Percentiles rank a stretch among this genome's conserved stretches.
These are phyloP conservation scores for Trichosporon ovoides DNA, from an alignment of 1,284 basidiomycete genomes.

Conservation along the genomic window DNA sequence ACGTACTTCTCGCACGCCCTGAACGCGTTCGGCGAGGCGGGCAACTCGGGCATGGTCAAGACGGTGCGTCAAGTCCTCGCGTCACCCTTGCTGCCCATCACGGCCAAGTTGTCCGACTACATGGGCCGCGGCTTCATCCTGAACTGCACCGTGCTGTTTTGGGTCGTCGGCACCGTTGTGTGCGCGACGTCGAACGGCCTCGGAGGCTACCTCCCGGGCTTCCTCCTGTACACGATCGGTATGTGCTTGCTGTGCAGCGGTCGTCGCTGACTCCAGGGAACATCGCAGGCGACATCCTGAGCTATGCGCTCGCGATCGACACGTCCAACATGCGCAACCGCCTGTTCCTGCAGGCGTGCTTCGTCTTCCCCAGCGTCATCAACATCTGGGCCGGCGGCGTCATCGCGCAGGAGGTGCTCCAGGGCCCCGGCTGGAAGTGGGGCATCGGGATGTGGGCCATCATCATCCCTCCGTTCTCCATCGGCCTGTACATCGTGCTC, in stretches of 20 bases:
- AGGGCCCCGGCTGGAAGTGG: conserved; percentile 47
- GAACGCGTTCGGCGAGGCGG: conserved; percentile 22
- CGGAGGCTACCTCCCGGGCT: conserved; percentile 43
- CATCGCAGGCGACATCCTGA: conserved; percentile 26
- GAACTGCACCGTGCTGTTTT: conserved; percentile 43
- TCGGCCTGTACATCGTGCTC: conserved; percentile 43
- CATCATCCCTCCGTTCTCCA: conserved; percentile 44
- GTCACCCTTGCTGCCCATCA: conserved; percentile 37
- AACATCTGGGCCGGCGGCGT: conserved; percentile 20
- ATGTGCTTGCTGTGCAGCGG: background rate
- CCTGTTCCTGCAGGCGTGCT: conserved; percentile 49
- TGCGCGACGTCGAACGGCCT: conserved; percentile 42
- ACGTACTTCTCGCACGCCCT: conserved; percentile 29
- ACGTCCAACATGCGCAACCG: conserved; percentile 47
- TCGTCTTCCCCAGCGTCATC: conserved; percentile 24
- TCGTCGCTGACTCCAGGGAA: background rate
- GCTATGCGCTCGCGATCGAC: conserved; percentile 50
- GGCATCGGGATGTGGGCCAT: conserved; percentile 50
- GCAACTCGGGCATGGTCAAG: conserved; percentile 38
- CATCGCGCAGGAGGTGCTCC: conserved; percentile 8
- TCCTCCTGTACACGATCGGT: conserved; percentile 33
- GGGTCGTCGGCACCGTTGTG: conserved; percentile 46
- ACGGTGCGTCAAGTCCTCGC: conserved; percentile 40
- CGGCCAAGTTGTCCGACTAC: conserved; percentile 44
- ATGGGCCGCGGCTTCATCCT: conserved; percentile 49